Percentiles rank a stretch among this genome's conserved stretches.
phyloP scores from a whole-genome alignment of 78 protist species.

The Cavenderia fasciculata region DNA sequence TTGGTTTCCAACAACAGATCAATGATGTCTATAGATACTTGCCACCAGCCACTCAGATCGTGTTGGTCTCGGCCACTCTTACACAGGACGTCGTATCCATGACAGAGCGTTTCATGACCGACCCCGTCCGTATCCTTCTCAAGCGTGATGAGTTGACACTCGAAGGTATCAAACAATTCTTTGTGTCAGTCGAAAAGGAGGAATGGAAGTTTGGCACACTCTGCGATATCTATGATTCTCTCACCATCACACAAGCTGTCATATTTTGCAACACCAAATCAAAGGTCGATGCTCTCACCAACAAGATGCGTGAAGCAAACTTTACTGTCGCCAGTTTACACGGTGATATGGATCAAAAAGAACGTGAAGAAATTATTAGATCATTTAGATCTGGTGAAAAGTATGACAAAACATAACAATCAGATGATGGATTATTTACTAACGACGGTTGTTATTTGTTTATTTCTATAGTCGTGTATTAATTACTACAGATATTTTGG shows the following conservation, averaged over 20 bases:
- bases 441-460: neutral
- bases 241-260: conserved; percentile 98
- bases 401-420: conserved; percentile 18
- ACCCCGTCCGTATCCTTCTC: conserved; percentile 95
- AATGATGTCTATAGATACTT: conserved; percentile 97
- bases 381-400: conserved; percentile 91
- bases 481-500: conserved; percentile 97
- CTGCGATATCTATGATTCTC: conserved; percentile 98
- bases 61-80: conserved; percentile 98
- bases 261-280: conserved; percentile 98
- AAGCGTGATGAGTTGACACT: conserved; percentile 98
- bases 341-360: conserved; percentile 96
- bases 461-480: conserved; percentile 90
- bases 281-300: conserved; percentile 92
- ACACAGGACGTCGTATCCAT: conserved; percentile 96
- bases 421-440: neutral
- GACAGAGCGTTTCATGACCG: conserved; percentile 96
- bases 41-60: conserved; percentile 96
- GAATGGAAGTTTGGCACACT: conserved; percentile 99
- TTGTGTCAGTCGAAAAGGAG: conserved; percentile 97
- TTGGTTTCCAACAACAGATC: conserved; percentile 98
- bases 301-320: conserved; percentile 92
- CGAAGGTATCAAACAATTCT: conserved; percentile 97
- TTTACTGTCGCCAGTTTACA: conserved; percentile 97
- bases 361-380: conserved; percentile 93